Percentiles rank a stretch among this genome's conserved stretches.
Conservation (phyloP, 495 filamentous ascomycete species). For the Neurospora intermedia region DNA sequence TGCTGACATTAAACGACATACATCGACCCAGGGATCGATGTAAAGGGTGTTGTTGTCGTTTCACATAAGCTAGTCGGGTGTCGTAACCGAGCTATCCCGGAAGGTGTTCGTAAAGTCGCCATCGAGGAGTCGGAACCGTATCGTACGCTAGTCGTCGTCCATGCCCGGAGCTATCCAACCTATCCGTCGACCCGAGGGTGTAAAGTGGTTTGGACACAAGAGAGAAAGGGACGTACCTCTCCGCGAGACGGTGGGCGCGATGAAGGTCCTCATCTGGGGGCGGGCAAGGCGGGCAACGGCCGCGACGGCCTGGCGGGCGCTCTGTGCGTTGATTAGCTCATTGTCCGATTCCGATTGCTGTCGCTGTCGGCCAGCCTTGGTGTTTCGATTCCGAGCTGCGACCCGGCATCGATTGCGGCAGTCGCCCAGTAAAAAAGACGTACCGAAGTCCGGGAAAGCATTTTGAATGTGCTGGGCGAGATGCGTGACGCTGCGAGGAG, state of each 20-base stretch:
- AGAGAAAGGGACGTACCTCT: slow-evolving; percentile 47
- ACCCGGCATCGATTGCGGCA: not conserved
- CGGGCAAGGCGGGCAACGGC: slow-evolving; percentile 57
- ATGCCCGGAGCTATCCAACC: not conserved
- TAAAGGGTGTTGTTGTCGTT: not conserved
- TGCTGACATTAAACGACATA: not conserved
- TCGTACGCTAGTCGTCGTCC: not conserved
- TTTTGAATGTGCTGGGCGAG: slow-evolving; percentile 28
- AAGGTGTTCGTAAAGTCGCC: not conserved
- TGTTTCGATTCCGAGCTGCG: not conserved
- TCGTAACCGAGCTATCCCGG: not conserved
- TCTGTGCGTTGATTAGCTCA: slow-evolving; percentile 12
- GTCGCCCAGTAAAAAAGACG: slow-evolving; percentile 14
- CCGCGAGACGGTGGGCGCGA: slow-evolving; percentile 60
- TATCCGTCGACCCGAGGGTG: not conserved
- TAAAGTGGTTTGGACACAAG: not conserved
- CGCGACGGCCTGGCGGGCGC: slow-evolving; percentile 68
- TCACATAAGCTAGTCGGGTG: not conserved
- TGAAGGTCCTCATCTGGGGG: slow-evolving; percentile 72
- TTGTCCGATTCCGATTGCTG: not conserved
- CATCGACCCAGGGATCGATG: not conserved
- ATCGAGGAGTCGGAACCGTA: not conserved
- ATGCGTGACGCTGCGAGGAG: slow-evolving; percentile 11
- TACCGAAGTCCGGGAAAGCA: slow-evolving; percentile 63
- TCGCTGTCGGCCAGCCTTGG: not conserved